Conservation (phyloP, 2,329 filamentous ascomycete genomes). For the Fusarium sp. region DNA sequence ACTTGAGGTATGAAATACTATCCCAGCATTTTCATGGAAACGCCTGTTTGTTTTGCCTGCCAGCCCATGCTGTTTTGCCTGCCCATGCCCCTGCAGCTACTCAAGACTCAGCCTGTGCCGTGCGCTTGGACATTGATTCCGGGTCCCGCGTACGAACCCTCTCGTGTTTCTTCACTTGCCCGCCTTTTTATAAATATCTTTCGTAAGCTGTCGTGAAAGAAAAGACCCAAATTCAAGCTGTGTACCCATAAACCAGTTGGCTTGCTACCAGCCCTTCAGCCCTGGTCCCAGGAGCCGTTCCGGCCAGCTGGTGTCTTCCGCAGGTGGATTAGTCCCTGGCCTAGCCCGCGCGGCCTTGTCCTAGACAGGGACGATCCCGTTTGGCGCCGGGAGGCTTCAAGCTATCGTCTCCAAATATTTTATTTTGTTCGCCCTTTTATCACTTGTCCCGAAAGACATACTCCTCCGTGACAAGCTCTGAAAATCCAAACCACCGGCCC, state of each 20-base stretch:
- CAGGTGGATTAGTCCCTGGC: slow-evolving; percentile 5
- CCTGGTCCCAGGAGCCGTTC: slow-evolving; percentile 12
- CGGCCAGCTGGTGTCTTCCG: neutral
- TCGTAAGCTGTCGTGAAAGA: neutral
- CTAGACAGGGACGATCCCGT: slow-evolving; percentile 18
- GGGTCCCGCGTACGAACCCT: neutral
- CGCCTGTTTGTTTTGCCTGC: neutral
- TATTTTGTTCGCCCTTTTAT: neutral
- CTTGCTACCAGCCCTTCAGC: slow-evolving; percentile 1
- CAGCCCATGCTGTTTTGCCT: neutral
- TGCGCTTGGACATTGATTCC: slow-evolving; percentile 36
- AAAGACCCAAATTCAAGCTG: slow-evolving; percentile 1
- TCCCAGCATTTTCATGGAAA: no score
- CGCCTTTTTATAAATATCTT: neutral
- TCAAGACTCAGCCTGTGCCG: slow-evolving; percentile 35
- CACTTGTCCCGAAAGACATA: neutral
- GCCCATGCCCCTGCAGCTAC: slow-evolving; percentile 31
- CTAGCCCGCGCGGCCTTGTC: slow-evolving; percentile 3
- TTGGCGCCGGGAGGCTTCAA: slow-evolving; percentile 32
- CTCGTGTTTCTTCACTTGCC: slow-evolving; percentile 12
- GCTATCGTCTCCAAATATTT: slow-evolving; percentile 21
- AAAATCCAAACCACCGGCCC: neutral
- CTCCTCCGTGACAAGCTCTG: neutral
- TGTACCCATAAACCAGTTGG: slow-evolving; percentile 10
- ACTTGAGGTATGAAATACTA: no score